phyloP scores from a whole-genome alignment of 768 basidiomycete species.

The Boletus vinaceobasis region DNA sequence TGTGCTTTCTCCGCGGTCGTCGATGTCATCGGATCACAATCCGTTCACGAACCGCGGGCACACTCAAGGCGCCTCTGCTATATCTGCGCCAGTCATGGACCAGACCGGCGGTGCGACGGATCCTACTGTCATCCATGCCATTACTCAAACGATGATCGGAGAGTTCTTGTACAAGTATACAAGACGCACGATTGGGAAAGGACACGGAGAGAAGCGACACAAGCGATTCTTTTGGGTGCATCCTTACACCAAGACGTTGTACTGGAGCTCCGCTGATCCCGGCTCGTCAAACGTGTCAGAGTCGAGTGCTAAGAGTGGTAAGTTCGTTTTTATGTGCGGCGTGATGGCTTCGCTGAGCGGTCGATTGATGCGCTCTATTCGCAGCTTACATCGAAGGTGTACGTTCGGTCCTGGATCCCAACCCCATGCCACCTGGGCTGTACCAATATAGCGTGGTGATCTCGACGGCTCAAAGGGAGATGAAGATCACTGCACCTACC shows the following conservation, averaged over 20 bases:
- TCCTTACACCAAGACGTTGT: conserved; percentile 95
- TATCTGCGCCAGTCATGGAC: conserved; percentile 39
- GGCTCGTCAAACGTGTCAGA: conserved; percentile 84
- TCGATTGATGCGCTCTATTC: conserved; percentile 3
- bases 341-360: conserved; percentile 6
- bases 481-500: conserved; percentile 96
- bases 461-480: conserved; percentile 90
- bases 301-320: conserved; percentile 95
- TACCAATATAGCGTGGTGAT: conserved; percentile 92
- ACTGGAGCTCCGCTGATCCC: conserved; percentile 96
- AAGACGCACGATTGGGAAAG: conserved; percentile 82
- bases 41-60: conserved; percentile 42
- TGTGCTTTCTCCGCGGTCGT: conserved; percentile 70
- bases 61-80: conserved; percentile 36
- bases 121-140: conserved; percentile 88
- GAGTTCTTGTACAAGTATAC: conserved; percentile 99
- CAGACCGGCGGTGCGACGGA: conserved; percentile 60
- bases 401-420: conserved; percentile 87
- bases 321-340: conserved; percentile 33
- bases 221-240: conserved; percentile 99
- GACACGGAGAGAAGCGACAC: conserved; percentile 85
- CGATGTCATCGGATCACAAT: conserved; percentile 76
- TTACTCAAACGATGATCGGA: conserved; percentile 99
- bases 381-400: conserved; percentile 93
- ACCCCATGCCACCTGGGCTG: conserved; percentile 92